Percentiles rank a stretch among this genome's conserved stretches.
Evolutionary conservation across 2,329 filamentous ascomycete species (phyloP).

Genomic region (Cryphonectria radicalis): DNA sequence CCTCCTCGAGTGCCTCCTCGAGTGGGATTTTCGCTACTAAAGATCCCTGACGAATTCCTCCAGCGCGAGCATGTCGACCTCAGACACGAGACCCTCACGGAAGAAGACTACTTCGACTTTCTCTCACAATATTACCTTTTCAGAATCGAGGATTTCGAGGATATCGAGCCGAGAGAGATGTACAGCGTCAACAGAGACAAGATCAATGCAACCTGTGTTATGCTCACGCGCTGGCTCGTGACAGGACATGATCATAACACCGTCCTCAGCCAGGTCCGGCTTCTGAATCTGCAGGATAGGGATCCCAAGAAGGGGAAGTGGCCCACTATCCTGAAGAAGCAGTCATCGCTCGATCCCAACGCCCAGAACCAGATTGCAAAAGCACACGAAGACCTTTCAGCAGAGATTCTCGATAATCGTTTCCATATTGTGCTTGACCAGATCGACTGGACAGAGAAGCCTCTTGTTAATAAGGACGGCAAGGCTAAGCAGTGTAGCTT

Average conservation of each 20-base stretch:
- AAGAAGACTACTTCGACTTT: constrained; percentile 43
- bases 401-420: constrained; percentile 42
- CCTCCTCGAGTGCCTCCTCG: too few relatives aligned
- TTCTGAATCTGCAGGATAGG: constrained; percentile 41
- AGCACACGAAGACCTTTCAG: constrained; percentile 41
- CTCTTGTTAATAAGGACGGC: constrained; percentile 11
- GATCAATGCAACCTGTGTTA: constrained; percentile 46
- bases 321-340: constrained; percentile 21
- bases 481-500: constrained; percentile 20
- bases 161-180: constrained; percentile 38
- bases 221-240: constrained; percentile 41
- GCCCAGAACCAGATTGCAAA: constrained; percentile 50
- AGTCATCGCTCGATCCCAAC: constrained; percentile 37
- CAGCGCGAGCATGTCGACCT: constrained; percentile 42
- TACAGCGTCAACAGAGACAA: constrained; percentile 44
- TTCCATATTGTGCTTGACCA: constrained; percentile 50
- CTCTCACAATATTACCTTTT: constrained; percentile 48
- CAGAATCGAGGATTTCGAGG: constrained; percentile 48
- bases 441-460: constrained; percentile 45
- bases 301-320: constrained; percentile 47
- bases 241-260: constrained; percentile 44
- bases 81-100: constrained; percentile 42
- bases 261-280: constrained; percentile 42
- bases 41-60: constrained; percentile 21
- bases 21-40: too few relatives aligned